Percentiles rank a stretch among this genome's conserved stretches.
Evolutionary conservation across 345 rosid genomes (phyloP).

Genomic region (Rhizophora mangle): DNA sequence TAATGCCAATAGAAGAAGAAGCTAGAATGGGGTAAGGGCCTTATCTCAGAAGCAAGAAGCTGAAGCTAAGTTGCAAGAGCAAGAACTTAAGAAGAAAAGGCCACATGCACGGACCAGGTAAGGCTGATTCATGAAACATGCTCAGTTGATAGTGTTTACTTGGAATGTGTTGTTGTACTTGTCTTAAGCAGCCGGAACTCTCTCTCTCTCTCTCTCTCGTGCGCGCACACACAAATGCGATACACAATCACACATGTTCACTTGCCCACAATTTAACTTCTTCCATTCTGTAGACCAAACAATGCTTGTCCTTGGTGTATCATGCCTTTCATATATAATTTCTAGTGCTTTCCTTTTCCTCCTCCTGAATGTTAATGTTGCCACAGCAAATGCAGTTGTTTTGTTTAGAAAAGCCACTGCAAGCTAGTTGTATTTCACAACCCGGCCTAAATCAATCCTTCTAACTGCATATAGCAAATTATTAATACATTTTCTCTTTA

Average conservation of each 20-base stretch:
- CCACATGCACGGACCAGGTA: slow-evolving; percentile 93
- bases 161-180: background rate
- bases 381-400: no score
- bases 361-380: no score
- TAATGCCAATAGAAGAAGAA: slow-evolving; percentile 53
- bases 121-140: background rate
- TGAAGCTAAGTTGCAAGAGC: slow-evolving; percentile 62
- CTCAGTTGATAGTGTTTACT: background rate
- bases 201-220: background rate
- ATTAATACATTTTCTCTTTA: slow-evolving; percentile 13
- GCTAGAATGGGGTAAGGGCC: slow-evolving; percentile 94
- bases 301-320: no score
- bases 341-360: no score
- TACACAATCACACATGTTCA: no score
- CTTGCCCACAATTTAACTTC: no score
- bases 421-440: no score
- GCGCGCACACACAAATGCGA: background rate
- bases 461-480: slow-evolving; percentile 3
- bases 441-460: background rate
- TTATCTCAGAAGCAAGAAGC: slow-evolving; percentile 87
- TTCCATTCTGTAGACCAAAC: no score
- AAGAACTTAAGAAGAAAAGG: slow-evolving; percentile 82
- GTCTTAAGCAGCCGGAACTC: background rate
- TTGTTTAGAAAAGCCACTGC: no score
- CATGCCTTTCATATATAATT: no score